phyloP scores from a whole-genome alignment of 441 rosid genomes.

The Pelargonium cotyledonis region DNA sequence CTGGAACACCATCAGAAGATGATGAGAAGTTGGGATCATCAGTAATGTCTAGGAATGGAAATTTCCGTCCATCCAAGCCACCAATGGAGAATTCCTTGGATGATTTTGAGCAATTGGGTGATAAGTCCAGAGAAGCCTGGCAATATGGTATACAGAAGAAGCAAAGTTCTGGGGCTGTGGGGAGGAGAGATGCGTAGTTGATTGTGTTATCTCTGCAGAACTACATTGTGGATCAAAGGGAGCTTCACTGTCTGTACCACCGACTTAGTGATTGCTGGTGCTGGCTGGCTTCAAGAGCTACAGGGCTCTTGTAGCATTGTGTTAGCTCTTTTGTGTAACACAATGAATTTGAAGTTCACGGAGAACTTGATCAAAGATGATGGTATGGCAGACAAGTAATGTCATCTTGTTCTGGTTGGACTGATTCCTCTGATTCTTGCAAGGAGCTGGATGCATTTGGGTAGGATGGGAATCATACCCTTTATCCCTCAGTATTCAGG shows the following conservation, averaged over 20 bases:
- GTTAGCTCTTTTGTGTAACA: conserved; percentile 11
- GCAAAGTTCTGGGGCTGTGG: conserved; percentile 44
- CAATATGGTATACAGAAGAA: conserved; percentile 62
- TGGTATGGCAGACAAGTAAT: background rate
- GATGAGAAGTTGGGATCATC: conserved; percentile 49
- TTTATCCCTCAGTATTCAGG: conserved; percentile 22
- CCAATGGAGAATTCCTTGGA: conserved; percentile 48
- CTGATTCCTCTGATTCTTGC: conserved; percentile 17
- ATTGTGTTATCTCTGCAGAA: conserved; percentile 17
- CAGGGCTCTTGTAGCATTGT: conserved; percentile 10
- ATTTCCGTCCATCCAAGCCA: conserved; percentile 36
- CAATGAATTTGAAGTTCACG: conserved; percentile 11
- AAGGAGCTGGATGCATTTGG: conserved; percentile 23
- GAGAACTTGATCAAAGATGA: conserved; percentile 7
- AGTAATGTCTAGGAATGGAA: conserved; percentile 49
- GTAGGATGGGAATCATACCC: conserved; percentile 20
- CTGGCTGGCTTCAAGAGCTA: conserved; percentile 17
- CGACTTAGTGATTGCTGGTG: background rate
- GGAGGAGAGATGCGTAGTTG: conserved; percentile 54
- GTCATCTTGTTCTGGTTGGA: conserved; percentile 1
- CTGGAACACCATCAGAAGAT: conserved; percentile 66
- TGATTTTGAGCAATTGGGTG: conserved; percentile 55
- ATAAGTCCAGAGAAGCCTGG: conserved; percentile 68
- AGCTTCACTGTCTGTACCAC: background rate
- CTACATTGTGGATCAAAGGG: background rate